These are phyloP conservation scores for Malus orientalis DNA, from an alignment of 306 rosid genomes.

Conservation along the genomic window DNA sequence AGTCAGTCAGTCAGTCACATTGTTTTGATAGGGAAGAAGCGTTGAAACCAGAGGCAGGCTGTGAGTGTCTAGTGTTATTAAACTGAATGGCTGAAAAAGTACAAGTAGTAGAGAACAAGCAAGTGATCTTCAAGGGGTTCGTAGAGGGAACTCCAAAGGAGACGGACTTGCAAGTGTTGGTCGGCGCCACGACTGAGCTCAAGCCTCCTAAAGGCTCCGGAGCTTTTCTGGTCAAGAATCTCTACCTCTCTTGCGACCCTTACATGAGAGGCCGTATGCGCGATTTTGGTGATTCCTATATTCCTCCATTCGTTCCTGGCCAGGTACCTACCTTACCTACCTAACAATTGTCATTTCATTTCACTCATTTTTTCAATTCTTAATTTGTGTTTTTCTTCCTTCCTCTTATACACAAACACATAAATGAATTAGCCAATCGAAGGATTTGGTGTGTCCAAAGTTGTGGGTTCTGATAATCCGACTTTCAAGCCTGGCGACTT, in stretches of 20 bases:
- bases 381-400: no score
- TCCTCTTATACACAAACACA: no score
- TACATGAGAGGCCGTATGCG: constrained; percentile 57
- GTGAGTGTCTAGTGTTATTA: neutral
- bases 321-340: neutral
- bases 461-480: constrained; percentile 37
- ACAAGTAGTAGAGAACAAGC: constrained; percentile 32
- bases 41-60: neutral
- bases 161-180: constrained; percentile 33
- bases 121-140: constrained; percentile 35
- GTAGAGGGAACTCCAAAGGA: constrained; percentile 29
- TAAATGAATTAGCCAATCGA: constrained; percentile 24
- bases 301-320: constrained; percentile 38
- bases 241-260: constrained; percentile 50
- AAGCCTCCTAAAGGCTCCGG: constrained; percentile 30
- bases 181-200: constrained; percentile 15
- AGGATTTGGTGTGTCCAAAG: constrained; percentile 46
- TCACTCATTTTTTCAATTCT: neutral
- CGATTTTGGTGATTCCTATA: constrained; percentile 30
- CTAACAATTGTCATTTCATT: neutral
- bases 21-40: no score
- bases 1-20: no score
- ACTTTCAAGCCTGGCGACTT: constrained; percentile 40
- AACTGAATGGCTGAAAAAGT: constrained; percentile 6
- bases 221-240: constrained; percentile 38